Conservation (phyloP, 768 basidiomycete species). For the Lactarius deliciosus region DNA sequence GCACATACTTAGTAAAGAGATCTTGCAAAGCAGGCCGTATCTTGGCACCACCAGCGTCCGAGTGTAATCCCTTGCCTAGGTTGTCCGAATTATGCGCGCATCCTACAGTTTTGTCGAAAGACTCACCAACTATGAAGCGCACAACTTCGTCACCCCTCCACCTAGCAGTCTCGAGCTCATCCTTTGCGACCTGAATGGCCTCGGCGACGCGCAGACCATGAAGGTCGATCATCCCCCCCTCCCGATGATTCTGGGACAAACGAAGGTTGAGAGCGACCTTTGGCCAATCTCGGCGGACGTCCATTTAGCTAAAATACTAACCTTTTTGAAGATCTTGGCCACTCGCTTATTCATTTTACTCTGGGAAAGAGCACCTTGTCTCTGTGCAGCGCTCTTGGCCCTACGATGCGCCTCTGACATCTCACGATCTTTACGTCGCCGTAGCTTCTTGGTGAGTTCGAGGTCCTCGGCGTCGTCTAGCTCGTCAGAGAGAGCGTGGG, state of each 20-base stretch:
- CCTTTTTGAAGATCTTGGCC: constrained; percentile 13
- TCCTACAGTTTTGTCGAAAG: not conserved
- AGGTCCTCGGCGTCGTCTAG: not conserved
- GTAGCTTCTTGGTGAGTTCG: not conserved
- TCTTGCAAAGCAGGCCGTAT: constrained; percentile 16
- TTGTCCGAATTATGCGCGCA: not conserved
- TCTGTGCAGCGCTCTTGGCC: constrained; percentile 5
- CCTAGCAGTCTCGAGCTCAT: not conserved
- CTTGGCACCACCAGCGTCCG: constrained; percentile 10
- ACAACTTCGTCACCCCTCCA: not conserved
- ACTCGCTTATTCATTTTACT: constrained; percentile 10
- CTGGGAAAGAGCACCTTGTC: not conserved
- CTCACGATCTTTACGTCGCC: not conserved
- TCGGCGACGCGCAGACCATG: constrained; percentile 14
- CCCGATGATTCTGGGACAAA: not conserved
- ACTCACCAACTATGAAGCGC: constrained; percentile 23
- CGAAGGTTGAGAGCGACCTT: not conserved
- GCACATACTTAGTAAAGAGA: constrained; percentile 8
- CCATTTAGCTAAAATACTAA: not conserved
- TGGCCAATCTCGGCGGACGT: not conserved
- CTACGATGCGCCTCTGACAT: not conserved
- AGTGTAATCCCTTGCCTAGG: constrained; percentile 11
- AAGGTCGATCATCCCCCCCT: constrained; percentile 7
- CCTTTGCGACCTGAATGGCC: constrained; percentile 1
- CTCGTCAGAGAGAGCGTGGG: not conserved